Evolutionary conservation across 371 early-diverging fungal genomes (phyloP).

Genomic region (Mortierella sp.): DNA sequence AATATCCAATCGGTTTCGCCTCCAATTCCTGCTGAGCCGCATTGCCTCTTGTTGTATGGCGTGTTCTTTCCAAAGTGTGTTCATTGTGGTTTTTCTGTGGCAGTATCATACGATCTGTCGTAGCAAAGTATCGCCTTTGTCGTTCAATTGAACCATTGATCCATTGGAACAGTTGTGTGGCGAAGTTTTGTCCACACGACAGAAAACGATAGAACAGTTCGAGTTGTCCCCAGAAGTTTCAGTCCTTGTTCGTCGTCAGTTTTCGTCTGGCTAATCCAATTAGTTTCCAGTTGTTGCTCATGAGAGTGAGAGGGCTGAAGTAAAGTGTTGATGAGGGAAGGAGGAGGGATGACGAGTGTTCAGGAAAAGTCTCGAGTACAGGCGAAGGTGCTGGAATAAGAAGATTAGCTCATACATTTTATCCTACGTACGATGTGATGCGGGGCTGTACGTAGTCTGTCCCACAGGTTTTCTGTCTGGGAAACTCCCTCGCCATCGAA

Average conservation of each 20-base stretch:
- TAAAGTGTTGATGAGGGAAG: neutral
- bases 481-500: slow-evolving; percentile 8
- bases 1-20: neutral
- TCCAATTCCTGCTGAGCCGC: neutral
- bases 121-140: too few relatives aligned
- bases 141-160: neutral
- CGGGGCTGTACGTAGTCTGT: neutral
- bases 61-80: neutral
- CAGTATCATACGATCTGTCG: neutral
- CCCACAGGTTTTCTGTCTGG: neutral
- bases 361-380: neutral
- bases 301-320: neutral
- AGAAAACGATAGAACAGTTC: too few relatives aligned
- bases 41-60: neutral
- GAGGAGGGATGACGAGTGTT: neutral
- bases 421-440: neutral
- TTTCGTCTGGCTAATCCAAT: neutral
- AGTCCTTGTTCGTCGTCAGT: neutral
- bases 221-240: neutral
- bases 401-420: slow-evolving; percentile 8
- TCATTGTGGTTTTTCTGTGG: neutral
- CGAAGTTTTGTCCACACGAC: neutral
- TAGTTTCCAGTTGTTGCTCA: neutral
- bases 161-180: neutral
- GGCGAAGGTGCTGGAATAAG: slow-evolving; percentile 1